Base-by-base conservation (phyloP, 1,284 basidiomycete species). In the Sanguinoderma infundibulare region DNA sequence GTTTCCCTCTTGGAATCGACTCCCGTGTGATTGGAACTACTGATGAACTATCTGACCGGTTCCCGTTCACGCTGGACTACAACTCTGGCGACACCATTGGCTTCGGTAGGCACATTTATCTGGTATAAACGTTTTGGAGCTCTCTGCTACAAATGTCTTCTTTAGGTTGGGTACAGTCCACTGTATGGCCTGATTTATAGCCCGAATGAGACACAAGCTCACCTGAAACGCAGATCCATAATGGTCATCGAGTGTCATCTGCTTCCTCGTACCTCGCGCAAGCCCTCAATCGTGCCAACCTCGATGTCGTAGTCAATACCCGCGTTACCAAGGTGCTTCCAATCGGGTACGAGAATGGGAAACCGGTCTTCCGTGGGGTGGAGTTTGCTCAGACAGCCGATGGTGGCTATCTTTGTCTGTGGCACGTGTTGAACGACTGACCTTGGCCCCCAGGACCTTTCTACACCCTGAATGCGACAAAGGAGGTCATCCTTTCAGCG, bases 221-320 rank as follows among this genome's bases (percentile, higher is more conserved):
- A 36, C 34, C 34, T 15, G 34, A 46, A 10, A 17, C 14, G 9
- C 39, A 59, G 57, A 53, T 59, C 7, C 15, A 44, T 14, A 38
- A 53, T 74, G 78, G 62, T 60, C 69, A 2, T 69, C 78, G 15
- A 65, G 75, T 46, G 69, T 72, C 17, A 62, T 67, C 69, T 3
- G 67, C 69, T 9, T 65, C 66, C 15, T 68, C 66, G n/a, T 73
- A 72, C 52, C 64, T 82, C 14, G 66, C 65, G 1, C 69, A 73
- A 17, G 62, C 66, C 7, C 64, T 74, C 9, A 64, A 61, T 34
- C 66, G 78, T 14, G 65, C 72, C 5, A 83, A 82, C 63, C 60
- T 83, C 2, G 75, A 78, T 50, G 71, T 83, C 20, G 63, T 81
- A 1, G 59, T 81, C 20, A 73, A 78, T 47, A 72, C 77, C 1